Base-by-base conservation (phyloP, 1,284 basidiomycete species). In the Puccinia coronata region DNA sequence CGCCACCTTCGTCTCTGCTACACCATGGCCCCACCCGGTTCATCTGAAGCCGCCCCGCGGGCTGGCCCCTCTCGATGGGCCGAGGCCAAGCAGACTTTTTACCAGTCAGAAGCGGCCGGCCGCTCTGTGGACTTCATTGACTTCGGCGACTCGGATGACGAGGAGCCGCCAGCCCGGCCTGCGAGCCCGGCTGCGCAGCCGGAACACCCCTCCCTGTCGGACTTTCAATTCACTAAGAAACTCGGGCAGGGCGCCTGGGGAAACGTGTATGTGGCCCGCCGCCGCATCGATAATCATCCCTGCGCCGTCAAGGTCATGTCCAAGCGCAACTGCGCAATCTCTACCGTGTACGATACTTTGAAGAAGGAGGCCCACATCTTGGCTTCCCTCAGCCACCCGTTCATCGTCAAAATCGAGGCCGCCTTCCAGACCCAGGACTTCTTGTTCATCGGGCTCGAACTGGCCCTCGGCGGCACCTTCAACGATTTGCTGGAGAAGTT, bases 301-400 rank as follows among this genome's bases (percentile, higher is more conserved):
- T 73, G 53, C 36, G 71, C 71, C 36, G 23, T 73, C 31, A 73
- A 73, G 43, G 71, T 73, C 20, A 59, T 73, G 34, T 23, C 34
- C 16, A 73, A 73, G 16, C 36, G 18, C 2, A 20, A 59, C 9
- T 57, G 71, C 18, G 71, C 53, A 2, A 59, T 55, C 36, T 55
- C 51, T 0, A 8, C 5, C 28, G 14, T 73, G 9, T 59, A 57
- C 59, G 53, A 73, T 11, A 41, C 23, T 1, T 55, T 73, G 53
- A 73, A 43, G n/a, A 73, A 59, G 12, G 71, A 73, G 20, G 71
- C 71, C 4, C 31, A 34, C 9, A 14, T 73, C 39, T 57, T 73
- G 71, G 53, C 53, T 20, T 28, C 51, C 11, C 71, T 73, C 43
- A 23, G 43, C 23, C 53, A 73, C 49, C 71, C 71, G 4, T 73